phyloP scores from a whole-genome alignment of 2,329 filamentous ascomycete genomes.

The Trichothecium roseum region DNA sequence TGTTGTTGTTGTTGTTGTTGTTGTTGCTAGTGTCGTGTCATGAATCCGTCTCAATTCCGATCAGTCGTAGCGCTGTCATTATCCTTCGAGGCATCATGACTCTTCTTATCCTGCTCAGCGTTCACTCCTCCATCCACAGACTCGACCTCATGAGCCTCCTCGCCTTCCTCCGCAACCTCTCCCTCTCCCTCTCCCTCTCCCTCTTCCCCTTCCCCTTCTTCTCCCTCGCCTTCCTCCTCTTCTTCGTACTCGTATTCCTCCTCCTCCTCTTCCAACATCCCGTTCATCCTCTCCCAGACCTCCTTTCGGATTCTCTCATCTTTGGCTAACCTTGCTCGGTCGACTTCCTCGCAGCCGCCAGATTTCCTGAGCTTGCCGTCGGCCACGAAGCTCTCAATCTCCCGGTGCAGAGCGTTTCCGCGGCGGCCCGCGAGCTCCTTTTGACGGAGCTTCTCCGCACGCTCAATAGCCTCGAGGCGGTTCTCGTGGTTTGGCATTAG shows the following conservation, averaged over 20 bases:
- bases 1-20: no score
- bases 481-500: conserved; percentile 91
- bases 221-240: conserved; percentile 11
- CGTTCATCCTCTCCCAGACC: conserved; percentile 59
- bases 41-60: no score
- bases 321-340: conserved; percentile 71
- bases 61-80: no score
- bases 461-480: conserved; percentile 87
- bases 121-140: no score
- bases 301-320: conserved; percentile 81
- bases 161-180: conserved; percentile 5
- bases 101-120: no score
- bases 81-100: no score
- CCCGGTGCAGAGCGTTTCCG: conserved; percentile 70
- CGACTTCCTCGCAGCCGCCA: conserved; percentile 88
- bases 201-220: conserved; percentile 2
- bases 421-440: conserved; percentile 73
- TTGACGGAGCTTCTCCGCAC: conserved; percentile 85
- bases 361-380: conserved; percentile 93
- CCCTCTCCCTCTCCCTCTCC: conserved; percentile 3
- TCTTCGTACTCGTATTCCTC: conserved; percentile 20
- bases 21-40: no score
- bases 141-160: conserved; percentile 5
- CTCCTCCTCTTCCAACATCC: conserved; percentile 33
- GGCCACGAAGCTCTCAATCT: conserved; percentile 75